Conservation (phyloP, 192 early-diverging fungal species). For the Rhizoclosmatium globosum region DNA sequence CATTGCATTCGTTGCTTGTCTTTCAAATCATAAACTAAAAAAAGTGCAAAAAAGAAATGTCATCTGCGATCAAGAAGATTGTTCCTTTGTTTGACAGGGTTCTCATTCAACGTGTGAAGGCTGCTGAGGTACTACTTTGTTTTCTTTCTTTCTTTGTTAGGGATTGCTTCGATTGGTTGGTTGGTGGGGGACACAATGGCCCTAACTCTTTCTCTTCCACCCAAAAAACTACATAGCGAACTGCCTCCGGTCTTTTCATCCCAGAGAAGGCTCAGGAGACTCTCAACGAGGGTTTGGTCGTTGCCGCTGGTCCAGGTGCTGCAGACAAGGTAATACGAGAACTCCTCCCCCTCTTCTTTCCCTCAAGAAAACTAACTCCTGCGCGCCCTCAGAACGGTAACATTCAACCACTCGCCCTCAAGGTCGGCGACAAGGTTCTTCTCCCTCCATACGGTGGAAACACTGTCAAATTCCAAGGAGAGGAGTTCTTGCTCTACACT, state of each 20-base stretch:
- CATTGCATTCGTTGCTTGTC: no score
- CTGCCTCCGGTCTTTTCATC: constrained; percentile 93
- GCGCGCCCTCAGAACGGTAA: constrained; percentile 74
- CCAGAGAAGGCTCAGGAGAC: constrained; percentile 99
- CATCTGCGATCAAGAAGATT: constrained; percentile 74
- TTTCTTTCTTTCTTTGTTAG: constrained; percentile 27
- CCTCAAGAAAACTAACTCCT: not conserved
- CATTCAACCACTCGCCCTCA: constrained; percentile 78
- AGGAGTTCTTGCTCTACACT: constrained; percentile 92
- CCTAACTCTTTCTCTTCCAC: not conserved
- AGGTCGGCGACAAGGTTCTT: constrained; percentile 93
- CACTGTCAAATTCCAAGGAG: constrained; percentile 88
- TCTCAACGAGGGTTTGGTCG: constrained; percentile 94
- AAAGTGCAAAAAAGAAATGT: constrained; percentile 14
- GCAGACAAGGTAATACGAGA: constrained; percentile 79
- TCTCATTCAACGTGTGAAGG: constrained; percentile 96
- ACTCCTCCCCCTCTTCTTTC: not conserved
- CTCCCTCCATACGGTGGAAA: constrained; percentile 96
- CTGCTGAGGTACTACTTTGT: constrained; percentile 69
- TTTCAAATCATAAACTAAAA: no score
- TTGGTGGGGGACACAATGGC: not conserved
- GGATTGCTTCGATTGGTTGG: not conserved
- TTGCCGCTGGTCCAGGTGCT: constrained; percentile 93
- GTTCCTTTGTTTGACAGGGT: constrained; percentile 98
- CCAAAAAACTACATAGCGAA: constrained; percentile 84